Evolutionary conservation across 371 early-diverging fungal species (phyloP), one percentile per base, ranked within the genome.

Genomic region (Conidiobolus incongruus): DNA sequence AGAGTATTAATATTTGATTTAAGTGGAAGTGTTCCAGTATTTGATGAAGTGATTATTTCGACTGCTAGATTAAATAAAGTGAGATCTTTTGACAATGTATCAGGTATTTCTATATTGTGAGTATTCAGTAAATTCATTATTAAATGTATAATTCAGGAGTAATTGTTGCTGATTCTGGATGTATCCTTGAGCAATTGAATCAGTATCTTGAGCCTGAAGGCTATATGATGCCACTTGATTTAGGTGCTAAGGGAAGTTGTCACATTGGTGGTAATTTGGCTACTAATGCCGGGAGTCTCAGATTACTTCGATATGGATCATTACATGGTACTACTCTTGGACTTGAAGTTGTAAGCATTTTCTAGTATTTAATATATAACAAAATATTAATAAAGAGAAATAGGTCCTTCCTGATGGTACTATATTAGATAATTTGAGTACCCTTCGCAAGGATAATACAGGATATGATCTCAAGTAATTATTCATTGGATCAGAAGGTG

Each of bases 11-110:
- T 12, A 17, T 20, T 39, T 29, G 12, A 45, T n/a, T n/a, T 60
- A 50, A 91, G 91, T 48, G 94, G 94, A 12, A 70, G 82, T 33
- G 81, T 92, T 0, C 84, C 93, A 5, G 83, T 93, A 0, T 81
- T 84, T 62, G 95, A 94, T 53, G 95, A 94, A 55, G 69, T 95
- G 29, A 69, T 95, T 34, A 46, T 95, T 34, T 74, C 68, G 44
- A 65, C 77, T 31, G 56, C 63, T 32, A 68, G 67, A 47, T 70
- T 95, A 75, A 76, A 79, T 52, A 50, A 60, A 29, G 68, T 95
- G 38, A 61, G 79, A 12, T 49, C 52, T 38, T 88, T 88, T 54
- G 91, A 94, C 55, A 56, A 62, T 7, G 59, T 81, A 7, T 80
- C 87, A 19, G 94, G 73, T 70, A 63, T 40, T 36, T 15, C 12